Evolutionary conservation across 2,329 filamentous ascomycete species (phyloP).

Genomic region (Dendryphion nanum): DNA sequence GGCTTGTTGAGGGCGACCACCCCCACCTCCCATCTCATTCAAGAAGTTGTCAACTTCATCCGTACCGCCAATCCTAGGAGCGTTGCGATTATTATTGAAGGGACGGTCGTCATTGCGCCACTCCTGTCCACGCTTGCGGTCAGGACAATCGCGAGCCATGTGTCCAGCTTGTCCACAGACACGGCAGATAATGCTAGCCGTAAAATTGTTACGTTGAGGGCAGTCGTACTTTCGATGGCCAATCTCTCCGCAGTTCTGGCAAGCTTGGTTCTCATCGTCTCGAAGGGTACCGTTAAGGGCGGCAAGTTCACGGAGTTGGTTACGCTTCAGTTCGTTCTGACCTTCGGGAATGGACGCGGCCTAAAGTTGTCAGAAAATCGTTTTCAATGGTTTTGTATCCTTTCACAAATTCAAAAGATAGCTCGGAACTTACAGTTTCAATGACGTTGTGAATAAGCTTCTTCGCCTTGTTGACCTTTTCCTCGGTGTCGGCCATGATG

Average conservation of each 20-base stretch:
- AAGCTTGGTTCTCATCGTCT: slow-evolving; percentile 98
- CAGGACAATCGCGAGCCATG: slow-evolving; percentile 97
- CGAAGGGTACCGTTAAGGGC: slow-evolving; percentile 98
- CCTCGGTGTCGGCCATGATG: slow-evolving; percentile 99
- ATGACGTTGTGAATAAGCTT: slow-evolving; percentile 98
- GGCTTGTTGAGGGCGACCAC: slow-evolving; percentile 66
- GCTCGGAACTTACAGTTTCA: slow-evolving; percentile 76
- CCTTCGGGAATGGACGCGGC: slow-evolving; percentile 98
- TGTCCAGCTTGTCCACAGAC: slow-evolving; percentile 97
- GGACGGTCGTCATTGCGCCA: slow-evolving; percentile 76
- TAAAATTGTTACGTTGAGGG: slow-evolving; percentile 95
- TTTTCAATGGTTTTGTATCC: no score
- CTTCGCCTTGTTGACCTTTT: slow-evolving; percentile 99
- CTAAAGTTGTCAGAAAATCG: slow-evolving; percentile 58
- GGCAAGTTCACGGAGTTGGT: slow-evolving; percentile 95
- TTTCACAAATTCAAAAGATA: not conserved
- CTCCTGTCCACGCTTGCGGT: slow-evolving; percentile 83
- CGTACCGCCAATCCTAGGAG: slow-evolving; percentile 66
- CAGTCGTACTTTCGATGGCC: slow-evolving; percentile 99
- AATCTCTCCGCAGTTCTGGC: slow-evolving; percentile 98
- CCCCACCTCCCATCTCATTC: slow-evolving; percentile 89
- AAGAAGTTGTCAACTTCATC: slow-evolving; percentile 99
- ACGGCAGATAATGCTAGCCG: slow-evolving; percentile 98
- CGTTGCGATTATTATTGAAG: slow-evolving; percentile 53
- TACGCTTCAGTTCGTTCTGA: slow-evolving; percentile 97